Evolutionary conservation across 192 early-diverging fungal species (phyloP).

Genomic region (Linnemannia zychae): DNA sequence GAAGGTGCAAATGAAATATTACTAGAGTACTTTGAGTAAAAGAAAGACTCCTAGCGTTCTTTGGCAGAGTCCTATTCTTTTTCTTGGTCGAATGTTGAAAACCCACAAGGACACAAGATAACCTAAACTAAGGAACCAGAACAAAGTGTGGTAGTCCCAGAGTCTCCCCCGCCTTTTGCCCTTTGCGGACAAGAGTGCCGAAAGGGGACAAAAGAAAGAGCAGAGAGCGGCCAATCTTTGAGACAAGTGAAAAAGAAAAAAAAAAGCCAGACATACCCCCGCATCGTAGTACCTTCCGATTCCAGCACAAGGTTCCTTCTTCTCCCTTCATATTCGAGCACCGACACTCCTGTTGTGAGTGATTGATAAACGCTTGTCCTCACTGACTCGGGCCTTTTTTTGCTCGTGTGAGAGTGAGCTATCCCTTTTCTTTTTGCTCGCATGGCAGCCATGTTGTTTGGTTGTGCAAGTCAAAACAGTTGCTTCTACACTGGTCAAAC

Average conservation of each 20-base stretch:
- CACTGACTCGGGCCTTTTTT: neutral
- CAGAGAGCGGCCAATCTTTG: constrained; percentile 3
- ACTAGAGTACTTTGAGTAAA: too few relatives aligned
- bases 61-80: too few relatives aligned
- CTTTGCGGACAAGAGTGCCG: constrained; percentile 1
- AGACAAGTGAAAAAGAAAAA: neutral
- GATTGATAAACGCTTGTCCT: neutral
- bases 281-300: constrained; percentile 2
- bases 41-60: too few relatives aligned
- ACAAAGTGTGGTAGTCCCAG: too few relatives aligned
- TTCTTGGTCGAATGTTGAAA: too few relatives aligned
- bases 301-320: constrained; percentile 10
- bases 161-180: constrained; percentile 5
- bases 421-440: neutral
- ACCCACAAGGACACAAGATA: too few relatives aligned
- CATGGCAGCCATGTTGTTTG: neutral
- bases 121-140: too few relatives aligned
- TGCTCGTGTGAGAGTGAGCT: neutral
- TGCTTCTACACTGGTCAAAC: neutral
- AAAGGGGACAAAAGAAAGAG: neutral
- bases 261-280: too few relatives aligned
- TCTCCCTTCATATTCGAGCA: constrained; percentile 3
- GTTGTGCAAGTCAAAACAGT: neutral
- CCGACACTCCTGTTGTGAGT: neutral
- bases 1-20: too few relatives aligned